phyloP scores from a whole-genome alignment of 2,329 filamentous ascomycete species.

The Mollisia scopiformis region DNA sequence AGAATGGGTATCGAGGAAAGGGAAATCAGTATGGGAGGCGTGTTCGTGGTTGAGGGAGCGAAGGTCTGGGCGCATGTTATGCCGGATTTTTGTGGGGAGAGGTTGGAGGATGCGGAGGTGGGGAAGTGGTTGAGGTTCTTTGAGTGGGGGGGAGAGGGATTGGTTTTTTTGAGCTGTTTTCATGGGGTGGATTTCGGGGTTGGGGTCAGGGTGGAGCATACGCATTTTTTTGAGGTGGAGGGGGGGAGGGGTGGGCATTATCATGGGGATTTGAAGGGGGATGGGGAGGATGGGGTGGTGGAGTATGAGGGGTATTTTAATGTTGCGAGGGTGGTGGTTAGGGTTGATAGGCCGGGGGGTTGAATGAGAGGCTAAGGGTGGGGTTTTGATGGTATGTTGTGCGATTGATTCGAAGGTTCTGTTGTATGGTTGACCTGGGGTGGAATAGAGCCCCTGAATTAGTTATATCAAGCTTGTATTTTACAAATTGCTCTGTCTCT shows the following conservation, averaged over 20 bases:
- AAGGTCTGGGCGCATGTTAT: slow-evolving; percentile 46
- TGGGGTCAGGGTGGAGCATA: slow-evolving; percentile 49
- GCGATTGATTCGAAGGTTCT: too few relatives aligned
- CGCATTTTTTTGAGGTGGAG: slow-evolving; percentile 45
- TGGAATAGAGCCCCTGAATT: too few relatives aligned
- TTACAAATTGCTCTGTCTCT: too few relatives aligned
- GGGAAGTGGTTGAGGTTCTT: slow-evolving; percentile 45
- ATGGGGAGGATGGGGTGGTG: slow-evolving; percentile 38
- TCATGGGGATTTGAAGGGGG: slow-evolving; percentile 41
- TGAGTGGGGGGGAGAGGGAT: slow-evolving; percentile 37
- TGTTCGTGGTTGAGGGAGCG: slow-evolving; percentile 43
- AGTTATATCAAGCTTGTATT: too few relatives aligned
- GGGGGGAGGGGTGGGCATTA: slow-evolving; percentile 47
- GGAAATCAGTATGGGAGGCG: slow-evolving; percentile 44
- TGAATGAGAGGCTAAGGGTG: background rate
- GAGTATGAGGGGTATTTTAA: slow-evolving; percentile 52
- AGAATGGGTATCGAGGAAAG: slow-evolving; percentile 39
- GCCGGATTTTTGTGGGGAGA: slow-evolving; percentile 43
- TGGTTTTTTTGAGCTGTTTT: slow-evolving; percentile 45
- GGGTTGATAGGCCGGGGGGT: slow-evolving; percentile 37
- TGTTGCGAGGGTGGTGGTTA: slow-evolving; percentile 43
- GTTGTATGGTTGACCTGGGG: too few relatives aligned
- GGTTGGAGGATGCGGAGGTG: slow-evolving; percentile 37
- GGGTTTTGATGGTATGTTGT: too few relatives aligned
- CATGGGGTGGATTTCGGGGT: slow-evolving; percentile 45